Conservation (phyloP, 2,329 filamentous ascomycete genomes). For the Aspergillus melleus region DNA sequence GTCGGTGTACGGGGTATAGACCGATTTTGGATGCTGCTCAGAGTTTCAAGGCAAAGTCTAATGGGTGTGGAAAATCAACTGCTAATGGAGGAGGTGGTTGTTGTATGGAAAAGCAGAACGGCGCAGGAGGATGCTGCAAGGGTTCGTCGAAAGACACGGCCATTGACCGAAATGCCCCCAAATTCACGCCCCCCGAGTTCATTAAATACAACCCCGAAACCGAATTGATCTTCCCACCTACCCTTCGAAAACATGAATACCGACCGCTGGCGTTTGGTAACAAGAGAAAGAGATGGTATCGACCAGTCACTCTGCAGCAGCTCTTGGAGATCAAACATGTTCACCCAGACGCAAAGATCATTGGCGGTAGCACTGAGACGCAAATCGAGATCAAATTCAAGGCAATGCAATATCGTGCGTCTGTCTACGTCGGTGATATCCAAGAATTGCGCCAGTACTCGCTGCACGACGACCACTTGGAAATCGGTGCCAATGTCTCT, state of each 20-base stretch:
- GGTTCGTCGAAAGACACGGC: conserved; percentile 46
- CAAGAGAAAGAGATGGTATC: conserved; percentile 90
- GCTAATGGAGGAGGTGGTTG: conserved; percentile 65
- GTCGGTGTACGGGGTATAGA: conserved; percentile 91
- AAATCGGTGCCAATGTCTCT: conserved; percentile 89
- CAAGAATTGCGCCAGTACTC: conserved; percentile 79
- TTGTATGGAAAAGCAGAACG: conserved; percentile 67
- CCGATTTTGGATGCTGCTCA: conserved; percentile 93
- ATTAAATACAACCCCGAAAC: conserved; percentile 94
- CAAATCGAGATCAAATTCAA: conserved; percentile 99
- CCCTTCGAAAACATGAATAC: conserved; percentile 78
- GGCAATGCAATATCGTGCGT: conserved; percentile 82
- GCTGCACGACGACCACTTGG: conserved; percentile 77
- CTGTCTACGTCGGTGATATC: conserved; percentile 92
- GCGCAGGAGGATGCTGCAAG: conserved; percentile 69
- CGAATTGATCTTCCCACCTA: conserved; percentile 89
- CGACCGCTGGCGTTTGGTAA: conserved; percentile 86
- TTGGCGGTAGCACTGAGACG: conserved; percentile 93
- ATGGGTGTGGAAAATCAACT: conserved; percentile 57
- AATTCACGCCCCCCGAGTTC: conserved; percentile 83
- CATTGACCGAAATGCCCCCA: conserved; percentile 44
- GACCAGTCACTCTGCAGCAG: conserved; percentile 82
- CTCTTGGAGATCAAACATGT: conserved; percentile 87
- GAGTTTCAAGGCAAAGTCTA: conserved; percentile 62
- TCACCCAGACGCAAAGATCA: conserved; percentile 85